Percentiles rank a stretch among this genome's conserved stretches.
Conservation (phyloP, 495 filamentous ascomycete genomes). For the Hypoxylon trugodes region DNA sequence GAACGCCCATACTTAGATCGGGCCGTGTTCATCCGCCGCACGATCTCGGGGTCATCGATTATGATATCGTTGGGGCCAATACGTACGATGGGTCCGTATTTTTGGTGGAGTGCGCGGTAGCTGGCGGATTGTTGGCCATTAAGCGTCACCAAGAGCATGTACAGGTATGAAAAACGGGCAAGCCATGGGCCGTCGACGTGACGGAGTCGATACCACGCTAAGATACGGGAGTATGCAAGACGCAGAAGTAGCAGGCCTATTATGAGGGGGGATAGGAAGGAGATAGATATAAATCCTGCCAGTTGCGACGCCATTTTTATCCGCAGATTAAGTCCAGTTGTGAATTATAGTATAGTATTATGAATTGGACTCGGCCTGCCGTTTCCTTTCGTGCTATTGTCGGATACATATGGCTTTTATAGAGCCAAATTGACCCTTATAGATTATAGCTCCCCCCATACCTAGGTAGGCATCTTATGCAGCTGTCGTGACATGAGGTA, state of each 20-base stretch:
- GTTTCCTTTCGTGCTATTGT: not conserved
- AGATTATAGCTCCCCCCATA: not conserved
- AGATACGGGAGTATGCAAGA: slow-evolving; percentile 15
- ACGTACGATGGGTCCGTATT: slow-evolving; percentile 48
- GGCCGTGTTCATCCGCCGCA: slow-evolving; percentile 49
- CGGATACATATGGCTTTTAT: not conserved
- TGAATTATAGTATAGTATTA: not conserved
- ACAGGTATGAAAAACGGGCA: slow-evolving; percentile 33
- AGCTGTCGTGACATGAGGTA: not conserved
- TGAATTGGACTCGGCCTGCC: not conserved
- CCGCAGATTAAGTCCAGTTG: not conserved
- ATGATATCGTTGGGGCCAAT: slow-evolving; percentile 51
- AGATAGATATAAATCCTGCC: not conserved
- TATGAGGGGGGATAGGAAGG: not conserved
- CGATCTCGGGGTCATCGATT: slow-evolving; percentile 50
- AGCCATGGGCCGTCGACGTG: slow-evolving; percentile 38
- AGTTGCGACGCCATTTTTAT: slow-evolving; percentile 12
- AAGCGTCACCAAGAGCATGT: slow-evolving; percentile 33
- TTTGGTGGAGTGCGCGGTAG: slow-evolving; percentile 23
- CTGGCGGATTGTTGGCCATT: slow-evolving; percentile 24
- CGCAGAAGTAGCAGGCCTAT: not conserved
- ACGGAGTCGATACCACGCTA: slow-evolving; percentile 36
- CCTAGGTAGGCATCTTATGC: not conserved
- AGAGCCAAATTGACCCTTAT: not conserved
- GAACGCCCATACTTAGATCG: slow-evolving; percentile 46